Evolutionary conservation across 169 alveolate species (phyloP), one percentile per base, ranked within the genome.

Genomic region (Plasmodium coatneyi): DNA sequence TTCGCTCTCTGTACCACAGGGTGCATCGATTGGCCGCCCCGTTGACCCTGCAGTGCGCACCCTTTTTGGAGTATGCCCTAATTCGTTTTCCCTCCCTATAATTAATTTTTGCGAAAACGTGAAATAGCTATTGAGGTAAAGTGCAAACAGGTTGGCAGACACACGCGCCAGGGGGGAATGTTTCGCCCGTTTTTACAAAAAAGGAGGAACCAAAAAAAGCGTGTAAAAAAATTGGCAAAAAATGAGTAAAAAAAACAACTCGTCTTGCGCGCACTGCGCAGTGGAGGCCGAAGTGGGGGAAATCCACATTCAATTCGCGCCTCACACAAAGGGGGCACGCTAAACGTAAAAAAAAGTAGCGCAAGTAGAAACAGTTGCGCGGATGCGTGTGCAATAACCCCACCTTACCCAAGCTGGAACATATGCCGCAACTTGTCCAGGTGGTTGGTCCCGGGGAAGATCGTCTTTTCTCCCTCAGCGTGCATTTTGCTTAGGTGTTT

Each of bases 361-460:
- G n/a, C 16, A 28, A 25, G 32, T 9, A 66, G 41, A 66, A 19
- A 66, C 76, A 25, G 76, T 66, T 66, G 76, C 60, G 22, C 36
- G 22, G 28, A 80, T 25, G 36, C 39, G 76, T 66, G 14, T 28
- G 41, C 30, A 66, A 22, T 66, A 12, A 66, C 14, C 32, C 25
- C 74, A 28, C 74, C 39, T 3, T 76, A 86, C 9, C 32, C 30
- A 30, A 36, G 71, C 82, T 60, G 82, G 82, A 89, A 89, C 94
- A 89, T 89, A 22, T 36, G 16, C 49, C 52, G 70, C 41, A 89
- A 70, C 82, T 89, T 89, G 28, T 66, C 22, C 46, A 89, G 81
- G 60, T 89, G 94, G 46, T 89, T 89, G 3, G 30, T 66, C 76
- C 76, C 76, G 16, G 70, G 46, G 22, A 74, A 54, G 14, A 28